Evolutionary conservation across 2,329 filamentous ascomycete genomes (phyloP), one percentile per base, ranked within the genome.

Genomic region (Colletotrichum shisoi): DNA sequence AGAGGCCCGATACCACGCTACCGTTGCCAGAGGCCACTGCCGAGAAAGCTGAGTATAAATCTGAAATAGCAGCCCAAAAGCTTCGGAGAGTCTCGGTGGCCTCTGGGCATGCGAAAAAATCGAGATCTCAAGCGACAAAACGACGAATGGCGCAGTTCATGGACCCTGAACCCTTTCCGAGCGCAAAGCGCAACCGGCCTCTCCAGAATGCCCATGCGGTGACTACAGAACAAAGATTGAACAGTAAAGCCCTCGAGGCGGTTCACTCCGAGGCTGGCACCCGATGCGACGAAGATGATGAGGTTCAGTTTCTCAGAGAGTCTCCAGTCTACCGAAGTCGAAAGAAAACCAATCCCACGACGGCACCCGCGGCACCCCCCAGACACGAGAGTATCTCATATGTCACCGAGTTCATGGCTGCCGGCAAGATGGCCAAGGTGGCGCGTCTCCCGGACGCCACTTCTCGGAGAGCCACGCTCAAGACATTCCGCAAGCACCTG

Each of bases 191-290:
- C 31, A 37, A 12, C 15, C 42, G 31, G 5, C 19, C n/a, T 5
- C 39, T 9, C 3, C n/a, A 2, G 8, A 1, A 17, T 3, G 2
- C 4, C 34, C 5, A 4, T 3, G 1, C 4, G 9, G 4, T 3
- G 1, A 11, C 11, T 37, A 1, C 7, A 24, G 1, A 44, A 13
- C 12, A 3, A 2, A 6, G 3, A n/a, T 31, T 31, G 13, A 27
- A 9, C 2, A 11, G 8, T 27, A 4, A 27, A 12, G 8, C 7
- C 4, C 3, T 2, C 4, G 31, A 13, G 4, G 19, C 11, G 15
- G 4, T 9, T 3, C 13, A 12, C 2, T n/a, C n/a, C 44, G 27
- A 48, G 44, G 3, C 15, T 2, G 13, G 48, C n/a, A 39, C 3
- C 1, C 7, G 1, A 13, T 4, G 31, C 4, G 19, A 49, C 3